Evolutionary conservation across 768 basidiomycete species (phyloP).

Genomic region (Leccinum uliginosum): DNA sequence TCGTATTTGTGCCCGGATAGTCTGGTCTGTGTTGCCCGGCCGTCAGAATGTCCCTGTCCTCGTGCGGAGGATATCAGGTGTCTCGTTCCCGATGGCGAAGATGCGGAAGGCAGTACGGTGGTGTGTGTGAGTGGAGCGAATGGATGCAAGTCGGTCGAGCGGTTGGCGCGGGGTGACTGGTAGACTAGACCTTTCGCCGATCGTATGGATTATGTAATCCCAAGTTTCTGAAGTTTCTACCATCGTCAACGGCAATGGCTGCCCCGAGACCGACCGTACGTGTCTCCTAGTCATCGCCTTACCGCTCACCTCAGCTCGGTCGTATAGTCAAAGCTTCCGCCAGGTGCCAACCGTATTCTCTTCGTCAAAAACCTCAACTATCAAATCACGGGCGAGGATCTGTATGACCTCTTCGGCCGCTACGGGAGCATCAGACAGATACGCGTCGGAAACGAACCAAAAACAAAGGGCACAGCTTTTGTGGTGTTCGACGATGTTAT

Average conservation of each 20-base stretch:
- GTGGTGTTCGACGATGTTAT: slow-evolving; percentile 96
- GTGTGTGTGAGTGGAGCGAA: slow-evolving; percentile 64
- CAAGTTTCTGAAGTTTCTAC: neutral
- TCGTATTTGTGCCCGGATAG: slow-evolving; percentile 74
- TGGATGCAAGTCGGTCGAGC: slow-evolving; percentile 61
- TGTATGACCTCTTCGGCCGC: slow-evolving; percentile 96
- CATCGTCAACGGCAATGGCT: slow-evolving; percentile 43
- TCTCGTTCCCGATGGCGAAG: slow-evolving; percentile 56
- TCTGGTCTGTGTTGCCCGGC: slow-evolving; percentile 52
- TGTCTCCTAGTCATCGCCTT: neutral
- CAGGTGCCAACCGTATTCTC: slow-evolving; percentile 86
- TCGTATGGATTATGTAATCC: slow-evolving; percentile 19
- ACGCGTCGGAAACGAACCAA: slow-evolving; percentile 85
- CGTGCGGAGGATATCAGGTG: slow-evolving; percentile 75
- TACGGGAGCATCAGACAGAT: slow-evolving; percentile 97
- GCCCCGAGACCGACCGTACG: slow-evolving; percentile 64
- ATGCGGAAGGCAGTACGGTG: slow-evolving; percentile 52
- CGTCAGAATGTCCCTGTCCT: slow-evolving; percentile 75
- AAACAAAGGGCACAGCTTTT: slow-evolving; percentile 94
- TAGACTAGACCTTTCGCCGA: neutral
- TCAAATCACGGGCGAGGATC: slow-evolving; percentile 86
- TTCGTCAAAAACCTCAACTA: slow-evolving; percentile 94
- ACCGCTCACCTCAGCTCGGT: neutral
- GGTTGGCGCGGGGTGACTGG: slow-evolving; percentile 29
- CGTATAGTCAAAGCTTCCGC: slow-evolving; percentile 75